These are phyloP conservation scores for Lentinula guzmanii DNA, from an alignment of 768 basidiomycete genomes.

Conservation along the genomic window DNA sequence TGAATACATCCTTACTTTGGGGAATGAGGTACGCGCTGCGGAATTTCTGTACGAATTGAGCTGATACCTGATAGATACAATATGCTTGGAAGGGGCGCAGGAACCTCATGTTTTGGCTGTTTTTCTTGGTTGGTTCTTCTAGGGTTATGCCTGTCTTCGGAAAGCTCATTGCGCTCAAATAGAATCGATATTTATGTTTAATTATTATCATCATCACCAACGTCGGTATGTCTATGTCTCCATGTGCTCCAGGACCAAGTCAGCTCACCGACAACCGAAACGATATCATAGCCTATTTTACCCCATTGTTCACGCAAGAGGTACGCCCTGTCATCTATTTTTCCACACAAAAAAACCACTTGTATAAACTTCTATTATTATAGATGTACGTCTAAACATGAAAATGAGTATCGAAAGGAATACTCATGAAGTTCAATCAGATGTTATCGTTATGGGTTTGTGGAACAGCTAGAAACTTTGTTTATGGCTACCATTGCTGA, in stretches of 20 bases:
- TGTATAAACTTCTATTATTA: neutral
- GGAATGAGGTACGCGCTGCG: constrained; percentile 8
- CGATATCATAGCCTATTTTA: neutral
- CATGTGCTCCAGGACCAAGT: neutral
- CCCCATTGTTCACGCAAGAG: neutral
- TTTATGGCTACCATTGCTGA: constrained; percentile 8
- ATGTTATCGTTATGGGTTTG: constrained; percentile 7
- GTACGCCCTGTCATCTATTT: neutral
- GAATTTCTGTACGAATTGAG: neutral
- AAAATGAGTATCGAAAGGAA: neutral
- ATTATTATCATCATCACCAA: constrained; percentile 11
- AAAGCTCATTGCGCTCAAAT: neutral
- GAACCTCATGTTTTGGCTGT: neutral
- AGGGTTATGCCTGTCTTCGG: neutral
- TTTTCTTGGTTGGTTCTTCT: neutral
- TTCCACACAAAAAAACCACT: neutral
- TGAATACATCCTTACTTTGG: constrained; percentile 12
- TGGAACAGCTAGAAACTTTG: constrained; percentile 9
- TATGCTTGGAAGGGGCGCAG: neutral
- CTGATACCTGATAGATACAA: neutral
- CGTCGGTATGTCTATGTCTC: neutral
- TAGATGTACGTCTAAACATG: neutral
- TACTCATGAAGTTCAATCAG: neutral
- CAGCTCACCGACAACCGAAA: neutral
- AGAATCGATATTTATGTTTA: constrained; percentile 15